Evolutionary conservation across 495 filamentous ascomycete genomes (phyloP).

Genomic region (Penicillium psychrofluorescens): DNA sequence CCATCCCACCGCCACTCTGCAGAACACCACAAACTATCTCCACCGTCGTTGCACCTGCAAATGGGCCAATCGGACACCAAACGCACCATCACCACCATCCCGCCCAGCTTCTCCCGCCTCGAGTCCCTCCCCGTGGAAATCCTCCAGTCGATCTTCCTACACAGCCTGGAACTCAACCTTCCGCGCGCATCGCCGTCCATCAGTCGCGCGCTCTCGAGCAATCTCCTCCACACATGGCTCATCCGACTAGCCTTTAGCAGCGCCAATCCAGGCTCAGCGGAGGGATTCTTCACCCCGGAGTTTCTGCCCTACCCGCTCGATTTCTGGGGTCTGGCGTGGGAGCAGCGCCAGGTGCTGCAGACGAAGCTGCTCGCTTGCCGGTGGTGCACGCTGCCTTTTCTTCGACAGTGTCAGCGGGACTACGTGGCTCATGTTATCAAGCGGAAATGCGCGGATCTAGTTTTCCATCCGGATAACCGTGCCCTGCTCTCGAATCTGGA

Average conservation of each 20-base stretch:
- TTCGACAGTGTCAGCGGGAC: constrained; percentile 34
- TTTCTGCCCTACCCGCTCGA: constrained; percentile 31
- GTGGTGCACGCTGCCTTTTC: constrained; percentile 37
- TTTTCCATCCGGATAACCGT: constrained; percentile 16
- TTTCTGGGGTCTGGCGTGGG: constrained; percentile 17
- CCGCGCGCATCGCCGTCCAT: constrained; percentile 35
- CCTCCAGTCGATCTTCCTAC: constrained; percentile 44
- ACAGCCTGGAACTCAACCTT: constrained; percentile 43
- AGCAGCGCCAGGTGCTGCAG: constrained; percentile 22
- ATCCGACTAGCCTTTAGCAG: constrained; percentile 37
- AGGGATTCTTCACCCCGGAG: constrained; percentile 27
- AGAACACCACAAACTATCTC: not conserved
- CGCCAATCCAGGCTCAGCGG: constrained; percentile 19
- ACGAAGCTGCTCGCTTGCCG: constrained; percentile 29
- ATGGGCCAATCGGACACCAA: constrained; percentile 1
- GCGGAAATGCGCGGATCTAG: constrained; percentile 16
- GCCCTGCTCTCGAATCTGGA: constrained; percentile 11
- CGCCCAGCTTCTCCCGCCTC: constrained; percentile 24
- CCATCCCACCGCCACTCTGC: no score
- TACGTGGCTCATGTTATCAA: constrained; percentile 28
- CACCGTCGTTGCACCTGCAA: constrained; percentile 2
- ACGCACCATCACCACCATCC: not conserved
- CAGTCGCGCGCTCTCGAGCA: constrained; percentile 25
- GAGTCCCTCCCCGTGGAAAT: constrained; percentile 48
- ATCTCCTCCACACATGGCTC: constrained; percentile 35